A percentile compares a stretch with the other conserved stretches of the same genome.
phyloP scores from a whole-genome alignment of 2,329 filamentous ascomycete genomes.

The Geosmithia putterillii region DNA sequence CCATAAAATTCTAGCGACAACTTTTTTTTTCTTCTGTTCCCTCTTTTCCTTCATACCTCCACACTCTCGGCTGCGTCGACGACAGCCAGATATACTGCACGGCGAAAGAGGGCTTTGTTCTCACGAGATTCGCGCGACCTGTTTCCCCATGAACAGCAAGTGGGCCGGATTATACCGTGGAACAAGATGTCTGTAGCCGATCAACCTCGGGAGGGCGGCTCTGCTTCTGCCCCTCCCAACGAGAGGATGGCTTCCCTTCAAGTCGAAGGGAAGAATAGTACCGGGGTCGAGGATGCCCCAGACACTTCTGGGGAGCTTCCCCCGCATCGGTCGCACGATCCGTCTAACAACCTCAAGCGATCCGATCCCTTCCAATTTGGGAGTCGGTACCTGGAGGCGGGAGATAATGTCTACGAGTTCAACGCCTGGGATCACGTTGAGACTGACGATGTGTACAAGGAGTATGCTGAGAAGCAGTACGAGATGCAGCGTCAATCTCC shows the following conservation, averaged over 20 bases:
- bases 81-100: background rate
- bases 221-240: slow-evolving; percentile 4
- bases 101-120: background rate
- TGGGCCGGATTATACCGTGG: background rate
- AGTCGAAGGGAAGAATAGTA: slow-evolving; percentile 3
- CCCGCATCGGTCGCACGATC: slow-evolving; percentile 58
- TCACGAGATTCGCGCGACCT: background rate
- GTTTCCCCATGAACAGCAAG: background rate
- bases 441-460: slow-evolving; percentile 77
- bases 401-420: slow-evolving; percentile 89
- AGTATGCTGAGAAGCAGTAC: slow-evolving; percentile 77
- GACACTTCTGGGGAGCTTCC: slow-evolving; percentile 19
- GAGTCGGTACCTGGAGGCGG: slow-evolving; percentile 69
- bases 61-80: slow-evolving; percentile 1
- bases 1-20: background rate
- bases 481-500: slow-evolving; percentile 73
- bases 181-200: background rate
- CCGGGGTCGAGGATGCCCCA: slow-evolving; percentile 5
- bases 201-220: too few relatives aligned
- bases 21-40: slow-evolving; percentile 5
- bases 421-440: slow-evolving; percentile 99
- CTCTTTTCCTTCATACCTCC: slow-evolving; percentile 2
- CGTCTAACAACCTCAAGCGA: slow-evolving; percentile 66
- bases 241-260: slow-evolving; percentile 12
- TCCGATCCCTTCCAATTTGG: slow-evolving; percentile 94